Evolutionary conservation across 2,329 filamentous ascomycete species (phyloP), one percentile per base, ranked within the genome.

Genomic region (Colletotrichum sansevieriae): DNA sequence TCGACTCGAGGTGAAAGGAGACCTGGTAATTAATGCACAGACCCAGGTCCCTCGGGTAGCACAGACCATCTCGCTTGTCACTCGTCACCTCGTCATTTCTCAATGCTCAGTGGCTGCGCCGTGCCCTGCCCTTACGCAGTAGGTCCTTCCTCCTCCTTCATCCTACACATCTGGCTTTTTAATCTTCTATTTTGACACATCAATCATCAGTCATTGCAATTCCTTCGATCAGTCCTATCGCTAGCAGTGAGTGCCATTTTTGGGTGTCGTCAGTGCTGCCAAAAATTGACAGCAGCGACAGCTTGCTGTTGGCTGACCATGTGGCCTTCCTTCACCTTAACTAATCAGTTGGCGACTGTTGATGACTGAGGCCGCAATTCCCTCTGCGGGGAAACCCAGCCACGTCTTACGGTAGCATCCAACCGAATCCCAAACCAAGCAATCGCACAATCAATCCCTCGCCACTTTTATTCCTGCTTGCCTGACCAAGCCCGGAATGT

Each of bases 381-480:
- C 57, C 59, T 52, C 63, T 68, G 65, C 61, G 61, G 65, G 65
- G 65, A 68, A 68, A 29, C 22, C 65, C 54, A 68, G 65, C 65
- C 61, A 68, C 65, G 56, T 43, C 25, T 33, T 18, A 18, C 1
- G 18, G 18, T 18, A 65, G 65, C 54, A 60, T 65, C 15, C 22
- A 65, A 25, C 37, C 54, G 39, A 63, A 41, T 46, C 22, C 22
- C 39, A 56, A 39, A 15, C 18, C 18, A 56, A 57, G 61, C 39
- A 54, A 39, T 65, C 35, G 61, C 65, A 47, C 59, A 57, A 56
- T 56, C 54, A n/a, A 64, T 29, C 60, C 29, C 33, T 51, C 60
- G 65, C 65, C 61, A 65, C 65, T 60, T 65, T 54, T 15, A 46
- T 65, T 43, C 65, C 54, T 68, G 65, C 62, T 68, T 68, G 52